These are phyloP conservation scores for Backusella australiensis DNA, from an alignment of 192 early-diverging fungal genomes.

Conservation along the genomic window DNA sequence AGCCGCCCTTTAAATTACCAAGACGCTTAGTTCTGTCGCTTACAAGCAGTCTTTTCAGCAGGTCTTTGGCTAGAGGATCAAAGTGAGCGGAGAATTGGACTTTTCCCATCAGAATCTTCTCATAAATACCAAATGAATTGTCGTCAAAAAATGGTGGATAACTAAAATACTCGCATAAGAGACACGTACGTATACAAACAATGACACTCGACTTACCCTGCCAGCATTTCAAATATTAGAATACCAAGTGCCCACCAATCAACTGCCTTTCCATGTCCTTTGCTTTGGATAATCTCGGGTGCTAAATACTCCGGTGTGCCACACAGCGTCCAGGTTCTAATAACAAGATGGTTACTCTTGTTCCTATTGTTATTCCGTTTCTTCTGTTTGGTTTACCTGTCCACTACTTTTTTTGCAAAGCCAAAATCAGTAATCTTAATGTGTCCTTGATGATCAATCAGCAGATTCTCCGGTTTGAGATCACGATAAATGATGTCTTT, in stretches of 20 bases:
- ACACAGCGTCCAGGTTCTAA: constrained; percentile 96
- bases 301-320: constrained; percentile 98
- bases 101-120: constrained; percentile 93
- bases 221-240: constrained; percentile 97
- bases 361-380: background rate
- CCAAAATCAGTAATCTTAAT: constrained; percentile 99
- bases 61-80: constrained; percentile 78
- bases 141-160: constrained; percentile 98
- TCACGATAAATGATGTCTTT: constrained; percentile 97
- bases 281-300: constrained; percentile 95
- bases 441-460: constrained; percentile 85
- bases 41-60: constrained; percentile 89
- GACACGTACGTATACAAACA: background rate
- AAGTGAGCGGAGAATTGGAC: constrained; percentile 90
- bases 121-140: constrained; percentile 97
- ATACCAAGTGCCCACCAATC: constrained; percentile 99
- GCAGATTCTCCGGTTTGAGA: constrained; percentile 90
- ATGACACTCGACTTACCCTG: constrained; percentile 56
- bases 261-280: constrained; percentile 96
- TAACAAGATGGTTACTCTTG: background rate
- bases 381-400: constrained; percentile 37
- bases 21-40: constrained; percentile 90
- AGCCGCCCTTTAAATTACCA: constrained; percentile 89
- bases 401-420: constrained; percentile 89
- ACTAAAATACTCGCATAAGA: constrained; percentile 20